These are phyloP conservation scores for Acanthamoeba sp. DNA, from an alignment of 208 protist species.

Conservation along the genomic window DNA sequence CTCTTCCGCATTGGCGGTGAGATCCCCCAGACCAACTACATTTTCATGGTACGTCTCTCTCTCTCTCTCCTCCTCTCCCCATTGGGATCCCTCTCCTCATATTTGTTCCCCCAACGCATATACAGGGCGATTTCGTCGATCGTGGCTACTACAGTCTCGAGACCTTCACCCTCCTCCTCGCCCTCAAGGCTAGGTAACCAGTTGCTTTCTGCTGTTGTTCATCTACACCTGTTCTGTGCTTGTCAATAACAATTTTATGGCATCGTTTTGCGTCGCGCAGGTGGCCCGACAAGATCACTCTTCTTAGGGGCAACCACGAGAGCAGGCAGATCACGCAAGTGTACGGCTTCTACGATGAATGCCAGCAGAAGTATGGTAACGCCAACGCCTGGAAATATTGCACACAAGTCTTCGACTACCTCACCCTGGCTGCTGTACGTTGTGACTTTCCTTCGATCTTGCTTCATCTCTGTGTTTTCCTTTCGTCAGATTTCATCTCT, in stretches of 20 bases:
- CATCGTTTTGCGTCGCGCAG: too few relatives aligned
- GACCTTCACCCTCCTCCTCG: constrained; percentile 92
- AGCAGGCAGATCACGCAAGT: constrained; percentile 95
- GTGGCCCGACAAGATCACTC: constrained; percentile 94
- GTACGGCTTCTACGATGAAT: constrained; percentile 96
- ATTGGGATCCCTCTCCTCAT: neutral
- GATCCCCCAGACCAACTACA: constrained; percentile 92
- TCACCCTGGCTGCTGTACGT: constrained; percentile 91
- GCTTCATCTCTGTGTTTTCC: neutral
- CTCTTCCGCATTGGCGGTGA: constrained; percentile 93
- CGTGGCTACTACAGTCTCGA: constrained; percentile 94
- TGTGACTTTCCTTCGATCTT: neutral
- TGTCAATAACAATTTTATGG: too few relatives aligned
- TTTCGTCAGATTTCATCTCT: neutral
- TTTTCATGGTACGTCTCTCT: constrained; percentile 92
- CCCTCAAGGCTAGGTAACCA: constrained; percentile 91
- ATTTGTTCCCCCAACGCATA: neutral
- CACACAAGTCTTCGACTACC: constrained; percentile 93
- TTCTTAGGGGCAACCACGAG: constrained; percentile 96
- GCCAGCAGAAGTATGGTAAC: constrained; percentile 93
- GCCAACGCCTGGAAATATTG: constrained; percentile 93
- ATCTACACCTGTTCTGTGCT: neutral
- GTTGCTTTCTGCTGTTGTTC: neutral
- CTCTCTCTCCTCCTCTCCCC: constrained; percentile 5
- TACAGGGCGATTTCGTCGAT: constrained; percentile 95